Percentiles rank a stretch among this genome's conserved stretches.
Conservation (phyloP, 2,329 filamentous ascomycete genomes). For the Colletotrichum tamarilloi region DNA sequence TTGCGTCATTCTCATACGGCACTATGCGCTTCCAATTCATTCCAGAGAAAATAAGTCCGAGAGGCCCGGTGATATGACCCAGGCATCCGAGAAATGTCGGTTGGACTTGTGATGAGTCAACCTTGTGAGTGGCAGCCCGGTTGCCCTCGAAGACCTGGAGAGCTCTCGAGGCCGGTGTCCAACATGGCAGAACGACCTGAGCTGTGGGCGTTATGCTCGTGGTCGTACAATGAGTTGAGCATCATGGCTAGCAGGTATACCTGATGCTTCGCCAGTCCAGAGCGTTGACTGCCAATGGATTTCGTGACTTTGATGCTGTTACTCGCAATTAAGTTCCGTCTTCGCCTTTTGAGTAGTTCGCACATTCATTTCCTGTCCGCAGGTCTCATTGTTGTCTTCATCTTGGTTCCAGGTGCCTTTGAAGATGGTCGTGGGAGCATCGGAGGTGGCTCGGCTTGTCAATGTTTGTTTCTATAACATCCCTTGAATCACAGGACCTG, state of each 20-base stretch:
- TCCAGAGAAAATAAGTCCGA: not conserved
- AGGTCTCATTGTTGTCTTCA: not conserved
- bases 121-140: not conserved
- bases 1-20: not conserved
- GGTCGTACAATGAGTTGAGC: not conserved
- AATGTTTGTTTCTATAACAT: no score
- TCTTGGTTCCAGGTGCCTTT: no score
- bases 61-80: not conserved
- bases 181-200: not conserved
- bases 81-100: not conserved
- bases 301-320: no score
- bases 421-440: not conserved
- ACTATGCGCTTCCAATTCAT: not conserved
- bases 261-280: not conserved
- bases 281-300: not conserved
- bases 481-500: no score
- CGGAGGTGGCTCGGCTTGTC: not conserved
- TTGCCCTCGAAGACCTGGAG: not conserved
- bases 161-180: not conserved
- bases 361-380: not conserved
- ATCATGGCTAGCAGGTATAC: not conserved
- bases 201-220: not conserved
- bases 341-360: no score
- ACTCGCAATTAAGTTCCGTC: no score
- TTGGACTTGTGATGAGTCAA: not conserved